phyloP scores from a whole-genome alignment of 768 basidiomycete species.

The Coprinellus micaceus region DNA sequence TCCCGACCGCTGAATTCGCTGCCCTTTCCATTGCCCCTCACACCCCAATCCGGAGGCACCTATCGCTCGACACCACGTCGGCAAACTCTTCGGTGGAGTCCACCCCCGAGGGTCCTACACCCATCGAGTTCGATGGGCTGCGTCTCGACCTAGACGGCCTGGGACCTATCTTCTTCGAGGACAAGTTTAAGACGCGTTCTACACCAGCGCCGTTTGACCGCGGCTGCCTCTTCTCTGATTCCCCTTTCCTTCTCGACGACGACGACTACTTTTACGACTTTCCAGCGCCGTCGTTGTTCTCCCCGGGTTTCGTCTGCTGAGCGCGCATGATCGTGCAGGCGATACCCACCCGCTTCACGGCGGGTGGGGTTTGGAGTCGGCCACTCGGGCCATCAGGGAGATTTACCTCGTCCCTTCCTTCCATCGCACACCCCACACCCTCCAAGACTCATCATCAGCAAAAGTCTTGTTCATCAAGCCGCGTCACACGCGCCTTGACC shows the following conservation, averaged over 20 bases:
- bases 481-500: not conserved
- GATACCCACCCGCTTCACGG: not conserved
- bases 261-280: conserved; percentile 33
- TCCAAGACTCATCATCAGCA: not conserved
- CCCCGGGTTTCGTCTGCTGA: conserved; percentile 50
- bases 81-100: conserved; percentile 48
- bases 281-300: conserved; percentile 41
- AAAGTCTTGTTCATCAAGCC: not conserved
- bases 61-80: conserved; percentile 43
- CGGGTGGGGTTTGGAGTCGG: not conserved
- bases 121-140: conserved; percentile 36
- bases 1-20: conserved; percentile 46
- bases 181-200: conserved; percentile 21
- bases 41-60: conserved; percentile 38
- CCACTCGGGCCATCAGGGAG: conserved; percentile 1
- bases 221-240: conserved; percentile 42
- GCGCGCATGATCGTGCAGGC: not conserved
- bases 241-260: conserved; percentile 32
- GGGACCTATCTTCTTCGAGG: conserved; percentile 27
- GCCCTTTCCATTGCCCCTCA: conserved; percentile 54
- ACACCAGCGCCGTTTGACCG: conserved; percentile 33
- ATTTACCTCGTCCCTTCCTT: conserved; percentile 1
- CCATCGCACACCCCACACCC: conserved; percentile 14
- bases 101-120: conserved; percentile 42
- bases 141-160: conserved; percentile 36